Evolutionary conservation across 352 stramenopile species (phyloP).

Genomic region (Ophiocytium majus): DNA sequence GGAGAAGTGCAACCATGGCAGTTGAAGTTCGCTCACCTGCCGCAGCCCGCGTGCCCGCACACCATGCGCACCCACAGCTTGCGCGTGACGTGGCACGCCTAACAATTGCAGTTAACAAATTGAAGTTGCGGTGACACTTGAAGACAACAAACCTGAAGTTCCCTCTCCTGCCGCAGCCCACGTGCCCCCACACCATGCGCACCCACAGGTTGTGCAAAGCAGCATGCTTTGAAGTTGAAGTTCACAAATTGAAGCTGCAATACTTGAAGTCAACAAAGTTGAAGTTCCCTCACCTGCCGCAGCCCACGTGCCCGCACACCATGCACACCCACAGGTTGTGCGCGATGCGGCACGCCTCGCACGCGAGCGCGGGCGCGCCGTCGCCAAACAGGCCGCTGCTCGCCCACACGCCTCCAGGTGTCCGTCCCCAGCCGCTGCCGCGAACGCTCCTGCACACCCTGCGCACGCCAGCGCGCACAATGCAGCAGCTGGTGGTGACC

Average conservation of each 20-base stretch:
- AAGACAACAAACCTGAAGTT: no score
- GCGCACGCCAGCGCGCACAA: no score
- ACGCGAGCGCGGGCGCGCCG: background rate
- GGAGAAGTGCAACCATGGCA: background rate
- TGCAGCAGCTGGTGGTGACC: no score
- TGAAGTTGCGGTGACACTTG: no score
- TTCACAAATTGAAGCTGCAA: no score
- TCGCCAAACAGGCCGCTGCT: background rate
- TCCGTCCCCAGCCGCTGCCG: background rate
- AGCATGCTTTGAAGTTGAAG: background rate
- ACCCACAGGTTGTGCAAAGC: constrained; percentile 16
- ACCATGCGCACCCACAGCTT: constrained; percentile 28
- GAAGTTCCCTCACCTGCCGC: constrained; percentile 13
- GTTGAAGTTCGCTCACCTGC: background rate
- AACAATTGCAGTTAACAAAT: no score
- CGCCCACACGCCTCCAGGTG: background rate
- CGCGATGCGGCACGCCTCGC: constrained; percentile 40
- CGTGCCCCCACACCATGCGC: constrained; percentile 22
- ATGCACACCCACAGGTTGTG: constrained; percentile 51
- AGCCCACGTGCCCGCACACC: constrained; percentile 49
- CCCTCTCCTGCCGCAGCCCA: background rate
- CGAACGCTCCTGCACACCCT: background rate
- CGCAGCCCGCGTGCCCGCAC: constrained; percentile 19
- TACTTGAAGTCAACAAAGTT: background rate
- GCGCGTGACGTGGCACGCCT: background rate